A percentile compares a stretch with the other conserved stretches of the same genome.
Evolutionary conservation across 176 grass and related monocot species (phyloP).

Genomic region (Triticum timopheevii): DNA sequence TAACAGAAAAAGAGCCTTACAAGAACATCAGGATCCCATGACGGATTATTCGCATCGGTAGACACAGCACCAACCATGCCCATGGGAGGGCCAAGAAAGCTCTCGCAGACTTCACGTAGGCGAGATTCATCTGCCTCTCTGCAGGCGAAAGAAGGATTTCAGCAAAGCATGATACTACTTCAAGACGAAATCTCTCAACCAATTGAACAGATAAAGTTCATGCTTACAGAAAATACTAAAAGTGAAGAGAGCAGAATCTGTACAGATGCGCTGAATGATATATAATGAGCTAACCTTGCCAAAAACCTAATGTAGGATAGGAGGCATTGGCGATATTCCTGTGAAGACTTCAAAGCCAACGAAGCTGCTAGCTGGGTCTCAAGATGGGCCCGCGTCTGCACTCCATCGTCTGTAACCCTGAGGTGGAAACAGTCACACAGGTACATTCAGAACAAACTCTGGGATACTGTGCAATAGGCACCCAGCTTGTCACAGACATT

Average conservation of each 20-base stretch:
- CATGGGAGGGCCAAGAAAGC: conserved; percentile 82
- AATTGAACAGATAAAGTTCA: conserved; percentile 11
- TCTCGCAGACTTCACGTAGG: conserved; percentile 81
- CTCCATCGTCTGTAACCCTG: conserved; percentile 75
- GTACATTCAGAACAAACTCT: conserved; percentile 12
- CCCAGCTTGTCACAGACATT: conserved; percentile 7
- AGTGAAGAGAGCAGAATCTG: not conserved
- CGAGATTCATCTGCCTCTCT: conserved; percentile 93
- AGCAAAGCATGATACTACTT: not conserved
- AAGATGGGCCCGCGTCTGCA: conserved; percentile 86
- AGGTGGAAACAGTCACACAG: not conserved
- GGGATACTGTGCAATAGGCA: too few species aligned
- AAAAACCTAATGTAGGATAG: conserved; percentile 88
- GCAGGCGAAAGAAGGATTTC: not conserved
- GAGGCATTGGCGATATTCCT: conserved; percentile 87
- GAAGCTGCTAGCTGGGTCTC: conserved; percentile 88
- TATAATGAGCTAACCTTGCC: conserved; percentile 57
- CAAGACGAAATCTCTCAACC: not conserved
- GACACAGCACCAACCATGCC: conserved; percentile 46
- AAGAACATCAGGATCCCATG: conserved; percentile 85
- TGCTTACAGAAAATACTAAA: not conserved
- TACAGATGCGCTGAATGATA: not conserved
- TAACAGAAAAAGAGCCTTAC: conserved; percentile 49
- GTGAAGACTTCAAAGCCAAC: conserved; percentile 78
- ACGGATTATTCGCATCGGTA: conserved; percentile 44